A percentile compares a stretch with the other conserved stretches of the same genome.
Evolutionary conservation across 208 protist species (phyloP).

Genomic region (Acanthamoeba triangularis): DNA sequence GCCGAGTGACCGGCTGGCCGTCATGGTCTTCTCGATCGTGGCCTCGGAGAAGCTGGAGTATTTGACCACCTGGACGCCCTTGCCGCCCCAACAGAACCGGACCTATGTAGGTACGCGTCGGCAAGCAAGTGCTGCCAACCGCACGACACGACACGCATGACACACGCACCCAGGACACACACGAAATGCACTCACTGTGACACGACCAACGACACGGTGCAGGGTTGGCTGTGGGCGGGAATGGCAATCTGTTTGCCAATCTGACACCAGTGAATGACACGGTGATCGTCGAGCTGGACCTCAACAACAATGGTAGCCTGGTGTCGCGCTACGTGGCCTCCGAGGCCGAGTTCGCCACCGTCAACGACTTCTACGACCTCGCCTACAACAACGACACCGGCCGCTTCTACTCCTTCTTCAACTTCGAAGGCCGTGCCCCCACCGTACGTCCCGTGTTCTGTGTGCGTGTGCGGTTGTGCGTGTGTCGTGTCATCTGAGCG

Average conservation of each 20-base stretch:
- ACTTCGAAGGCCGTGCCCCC: not conserved
- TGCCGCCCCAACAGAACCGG: not conserved
- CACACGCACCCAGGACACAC: too few relatives aligned
- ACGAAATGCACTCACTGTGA: not conserved
- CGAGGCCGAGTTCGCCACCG: not conserved
- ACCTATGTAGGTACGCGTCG: not conserved
- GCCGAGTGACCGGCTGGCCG: not conserved
- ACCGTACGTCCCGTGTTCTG: not conserved
- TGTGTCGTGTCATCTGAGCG: not conserved
- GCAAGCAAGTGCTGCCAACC: not conserved
- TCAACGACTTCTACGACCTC: not conserved
- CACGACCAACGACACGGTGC: not conserved
- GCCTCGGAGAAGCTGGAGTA: not conserved
- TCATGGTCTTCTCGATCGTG: not conserved
- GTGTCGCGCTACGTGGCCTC: not conserved
- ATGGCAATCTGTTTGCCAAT: not conserved
- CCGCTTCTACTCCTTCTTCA: not conserved
- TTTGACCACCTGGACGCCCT: not conserved
- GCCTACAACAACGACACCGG: not conserved
- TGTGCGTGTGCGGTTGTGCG: not conserved
- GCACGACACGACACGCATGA: not conserved
- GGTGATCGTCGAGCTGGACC: slow-evolving; percentile 8
- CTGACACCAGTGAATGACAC: not conserved
- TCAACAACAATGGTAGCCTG: not conserved
- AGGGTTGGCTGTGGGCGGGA: not conserved